These are phyloP conservation scores for Alliaria petiolata DNA, from an alignment of 345 rosid genomes.

Conservation along the genomic window DNA sequence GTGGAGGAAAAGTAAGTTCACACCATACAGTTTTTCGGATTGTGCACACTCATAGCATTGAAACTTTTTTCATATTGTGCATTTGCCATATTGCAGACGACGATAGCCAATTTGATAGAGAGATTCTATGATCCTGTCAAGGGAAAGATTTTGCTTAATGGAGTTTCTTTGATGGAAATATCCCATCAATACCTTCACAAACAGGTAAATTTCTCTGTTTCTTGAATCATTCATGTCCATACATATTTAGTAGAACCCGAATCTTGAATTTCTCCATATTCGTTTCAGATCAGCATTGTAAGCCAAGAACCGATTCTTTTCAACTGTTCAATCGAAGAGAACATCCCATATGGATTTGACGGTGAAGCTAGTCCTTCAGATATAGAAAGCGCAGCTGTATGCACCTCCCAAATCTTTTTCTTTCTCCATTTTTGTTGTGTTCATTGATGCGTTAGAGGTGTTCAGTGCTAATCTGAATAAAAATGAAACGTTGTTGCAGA, in stretches of 20 bases:
- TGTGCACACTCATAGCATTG: no score
- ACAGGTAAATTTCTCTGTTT: slow-evolving; percentile 40
- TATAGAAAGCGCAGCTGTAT: slow-evolving; percentile 71
- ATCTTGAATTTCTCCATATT: not conserved
- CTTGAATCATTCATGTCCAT: not conserved
- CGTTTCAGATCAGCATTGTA: slow-evolving; percentile 76
- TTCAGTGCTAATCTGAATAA: not conserved
- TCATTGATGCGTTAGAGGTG: not conserved
- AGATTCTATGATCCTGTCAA: slow-evolving; percentile 87
- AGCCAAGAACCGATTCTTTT: slow-evolving; percentile 95
- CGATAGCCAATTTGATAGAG: slow-evolving; percentile 87
- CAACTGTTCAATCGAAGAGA: slow-evolving; percentile 45
- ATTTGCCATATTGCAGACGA: slow-evolving; percentile 56
- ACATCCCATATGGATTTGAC: slow-evolving; percentile 62
- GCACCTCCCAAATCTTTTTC: slow-evolving; percentile 12
- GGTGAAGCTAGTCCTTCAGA: slow-evolving; percentile 53
- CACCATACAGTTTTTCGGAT: not conserved
- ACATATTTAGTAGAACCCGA: not conserved
- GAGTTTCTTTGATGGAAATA: slow-evolving; percentile 74
- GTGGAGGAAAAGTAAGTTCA: slow-evolving; percentile 84
- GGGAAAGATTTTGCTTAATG: slow-evolving; percentile 75
- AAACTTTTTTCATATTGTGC: no score
- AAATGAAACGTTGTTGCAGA: slow-evolving; percentile 36
- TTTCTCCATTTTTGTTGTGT: not conserved
- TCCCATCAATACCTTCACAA: slow-evolving; percentile 78